These are phyloP conservation scores for Camelina sativa DNA, from an alignment of 345 rosid genomes.

Conservation along the genomic window DNA sequence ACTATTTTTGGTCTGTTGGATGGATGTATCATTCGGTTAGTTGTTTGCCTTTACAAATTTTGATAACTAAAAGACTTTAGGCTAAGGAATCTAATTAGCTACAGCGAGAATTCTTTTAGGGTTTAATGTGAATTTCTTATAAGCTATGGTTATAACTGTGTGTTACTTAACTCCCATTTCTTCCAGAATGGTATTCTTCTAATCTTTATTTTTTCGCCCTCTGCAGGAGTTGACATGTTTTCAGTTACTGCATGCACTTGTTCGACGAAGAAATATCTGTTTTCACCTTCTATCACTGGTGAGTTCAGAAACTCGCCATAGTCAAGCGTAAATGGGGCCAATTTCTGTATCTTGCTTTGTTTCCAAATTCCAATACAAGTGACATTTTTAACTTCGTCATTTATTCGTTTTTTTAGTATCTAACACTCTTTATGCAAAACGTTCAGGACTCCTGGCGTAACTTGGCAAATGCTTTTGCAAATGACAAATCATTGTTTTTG, in stretches of 20 bases:
- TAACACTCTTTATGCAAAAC: conserved; percentile 25
- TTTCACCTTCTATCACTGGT: conserved; percentile 85
- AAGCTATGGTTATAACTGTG: conserved; percentile 34
- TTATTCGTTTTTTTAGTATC: conserved; percentile 9
- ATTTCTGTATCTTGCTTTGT: conserved; percentile 25
- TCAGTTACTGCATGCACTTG: conserved; percentile 84
- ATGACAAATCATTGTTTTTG: conserved; percentile 70
- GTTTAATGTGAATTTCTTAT: conserved; percentile 8
- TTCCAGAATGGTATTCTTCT: conserved; percentile 12
- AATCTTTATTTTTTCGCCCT: conserved; percentile 1
- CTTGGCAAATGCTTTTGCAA: conserved; percentile 88
- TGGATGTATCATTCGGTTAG: conserved; percentile 10
- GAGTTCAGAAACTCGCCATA: conserved; percentile 46
- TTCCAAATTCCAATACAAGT: conserved; percentile 14
- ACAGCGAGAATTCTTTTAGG: background rate
- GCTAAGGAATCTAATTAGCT: conserved; percentile 26
- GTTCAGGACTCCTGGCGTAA: conserved; percentile 90
- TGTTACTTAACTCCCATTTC: conserved; percentile 17
- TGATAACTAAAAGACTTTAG: conserved; percentile 24
- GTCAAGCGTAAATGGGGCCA: background rate
- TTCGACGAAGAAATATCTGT: conserved; percentile 76
- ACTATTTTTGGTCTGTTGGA: conserved; percentile 20
- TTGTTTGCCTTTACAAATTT: conserved; percentile 25
- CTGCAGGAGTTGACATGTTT: conserved; percentile 78
- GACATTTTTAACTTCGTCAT: background rate